Conservation (phyloP, 768 basidiomycete genomes). For the Kwoniella dejecticola region DNA sequence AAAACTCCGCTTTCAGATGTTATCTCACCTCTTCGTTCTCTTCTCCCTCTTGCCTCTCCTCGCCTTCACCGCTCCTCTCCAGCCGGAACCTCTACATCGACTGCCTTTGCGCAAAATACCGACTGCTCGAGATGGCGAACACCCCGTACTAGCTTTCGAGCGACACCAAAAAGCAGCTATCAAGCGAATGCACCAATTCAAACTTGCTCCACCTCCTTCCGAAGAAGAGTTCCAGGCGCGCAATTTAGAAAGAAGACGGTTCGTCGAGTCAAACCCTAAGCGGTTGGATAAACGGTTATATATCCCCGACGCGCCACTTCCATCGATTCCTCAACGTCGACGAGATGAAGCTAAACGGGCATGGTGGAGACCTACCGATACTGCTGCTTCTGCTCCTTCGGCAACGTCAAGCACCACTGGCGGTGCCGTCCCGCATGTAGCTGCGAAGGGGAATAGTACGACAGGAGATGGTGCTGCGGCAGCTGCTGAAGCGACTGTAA, state of each 20-base stretch:
- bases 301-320: slow-evolving; percentile 1
- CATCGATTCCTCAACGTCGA: background rate
- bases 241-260: background rate
- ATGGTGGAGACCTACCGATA: slow-evolving; percentile 14
- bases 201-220: slow-evolving; percentile 2
- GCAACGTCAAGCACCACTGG: no score
- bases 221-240: background rate
- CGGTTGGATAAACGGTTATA: slow-evolving; percentile 13
- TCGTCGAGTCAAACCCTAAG: background rate
- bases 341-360: slow-evolving; percentile 1
- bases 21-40: background rate
- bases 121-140: slow-evolving; percentile 4
- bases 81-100: slow-evolving; percentile 8
- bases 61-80: background rate
- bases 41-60: background rate
- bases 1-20: background rate
- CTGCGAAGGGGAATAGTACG: background rate
- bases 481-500: slow-evolving; percentile 5
- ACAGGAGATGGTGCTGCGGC: slow-evolving; percentile 2
- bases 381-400: background rate
- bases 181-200: slow-evolving; percentile 19
- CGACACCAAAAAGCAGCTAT: slow-evolving; percentile 23
- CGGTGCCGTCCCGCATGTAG: background rate
- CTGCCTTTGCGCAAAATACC: slow-evolving; percentile 13
- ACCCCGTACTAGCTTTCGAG: slow-evolving; percentile 19